Evolutionary conservation across 1,284 basidiomycete species (phyloP).

Genomic region (Amylostereum chailletii): DNA sequence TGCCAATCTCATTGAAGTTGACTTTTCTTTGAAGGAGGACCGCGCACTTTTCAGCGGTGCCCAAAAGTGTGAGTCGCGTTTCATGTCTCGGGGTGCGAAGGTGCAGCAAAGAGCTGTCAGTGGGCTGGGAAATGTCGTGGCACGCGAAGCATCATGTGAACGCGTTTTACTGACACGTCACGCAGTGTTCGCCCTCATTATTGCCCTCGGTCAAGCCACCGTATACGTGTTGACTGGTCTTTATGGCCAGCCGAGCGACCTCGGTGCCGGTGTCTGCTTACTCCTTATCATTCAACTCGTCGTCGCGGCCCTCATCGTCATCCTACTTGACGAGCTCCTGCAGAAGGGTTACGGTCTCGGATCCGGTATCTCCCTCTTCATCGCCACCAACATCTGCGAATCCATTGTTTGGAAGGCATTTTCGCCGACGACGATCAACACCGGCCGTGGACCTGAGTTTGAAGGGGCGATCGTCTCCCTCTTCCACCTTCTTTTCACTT

Average conservation of each 20-base stretch:
- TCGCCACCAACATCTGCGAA: slow-evolving; percentile 99
- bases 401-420: slow-evolving; percentile 99
- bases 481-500: slow-evolving; percentile 97
- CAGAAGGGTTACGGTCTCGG: slow-evolving; percentile 99
- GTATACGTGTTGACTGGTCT: slow-evolving; percentile 97
- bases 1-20: slow-evolving; percentile 95
- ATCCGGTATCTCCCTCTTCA: slow-evolving; percentile 97
- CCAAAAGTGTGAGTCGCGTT: slow-evolving; percentile 79
- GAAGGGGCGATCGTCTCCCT: slow-evolving; percentile 94
- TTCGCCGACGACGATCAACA: slow-evolving; percentile 97
- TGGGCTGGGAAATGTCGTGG: background rate
- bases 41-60: slow-evolving; percentile 92
- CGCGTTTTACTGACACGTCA: background rate
- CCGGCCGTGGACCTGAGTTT: slow-evolving; percentile 95
- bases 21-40: slow-evolving; percentile 96
- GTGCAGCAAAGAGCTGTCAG: background rate
- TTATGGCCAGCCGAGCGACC: slow-evolving; percentile 88
- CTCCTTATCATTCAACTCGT: slow-evolving; percentile 95
- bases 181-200: slow-evolving; percentile 92
- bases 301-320: slow-evolving; percentile 92
- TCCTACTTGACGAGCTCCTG: slow-evolving; percentile 95
- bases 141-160: slow-evolving; percentile 3
- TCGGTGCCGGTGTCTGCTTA: slow-evolving; percentile 94
- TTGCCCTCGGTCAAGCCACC: slow-evolving; percentile 93
- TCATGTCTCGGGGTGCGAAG: background rate